These are phyloP conservation scores for Claviceps maximensis DNA, from an alignment of 2,329 filamentous ascomycete species.

Conservation along the genomic window DNA sequence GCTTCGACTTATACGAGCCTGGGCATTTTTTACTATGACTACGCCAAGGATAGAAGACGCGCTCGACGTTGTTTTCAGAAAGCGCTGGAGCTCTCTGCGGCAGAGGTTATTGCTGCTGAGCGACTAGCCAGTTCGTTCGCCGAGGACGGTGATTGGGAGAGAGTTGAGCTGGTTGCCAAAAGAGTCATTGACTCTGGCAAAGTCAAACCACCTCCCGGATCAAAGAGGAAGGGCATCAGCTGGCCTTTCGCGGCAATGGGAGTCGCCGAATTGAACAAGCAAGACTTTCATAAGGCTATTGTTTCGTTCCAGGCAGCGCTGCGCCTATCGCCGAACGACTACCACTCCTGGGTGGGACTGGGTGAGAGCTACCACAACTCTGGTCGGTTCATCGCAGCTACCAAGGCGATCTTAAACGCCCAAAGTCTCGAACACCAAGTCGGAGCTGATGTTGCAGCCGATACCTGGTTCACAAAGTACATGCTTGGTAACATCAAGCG, in stretches of 20 bases:
- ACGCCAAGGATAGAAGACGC: slow-evolving; percentile 72
- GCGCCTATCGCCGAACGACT: slow-evolving; percentile 70
- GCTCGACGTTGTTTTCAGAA: slow-evolving; percentile 93
- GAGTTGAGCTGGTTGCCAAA: slow-evolving; percentile 84
- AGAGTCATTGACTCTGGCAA: slow-evolving; percentile 91
- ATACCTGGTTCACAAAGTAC: slow-evolving; percentile 92
- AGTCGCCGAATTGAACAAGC: slow-evolving; percentile 87
- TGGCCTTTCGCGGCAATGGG: slow-evolving; percentile 94
- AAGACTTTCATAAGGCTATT: slow-evolving; percentile 78
- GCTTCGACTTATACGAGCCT: slow-evolving; percentile 86
- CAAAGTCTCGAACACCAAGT: slow-evolving; percentile 56
- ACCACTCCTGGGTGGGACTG: slow-evolving; percentile 90
- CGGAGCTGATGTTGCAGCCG: slow-evolving; percentile 37
- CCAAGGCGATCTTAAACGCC: slow-evolving; percentile 78
- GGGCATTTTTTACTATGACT: slow-evolving; percentile 83
- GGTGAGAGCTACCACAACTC: slow-evolving; percentile 97
- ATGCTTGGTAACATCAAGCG: slow-evolving; percentile 93
- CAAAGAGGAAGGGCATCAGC: slow-evolving; percentile 82
- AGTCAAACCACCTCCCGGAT: slow-evolving; percentile 78
- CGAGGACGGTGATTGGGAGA: slow-evolving; percentile 85
- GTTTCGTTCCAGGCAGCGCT: slow-evolving; percentile 85
- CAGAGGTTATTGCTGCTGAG: slow-evolving; percentile 78
- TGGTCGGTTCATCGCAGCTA: slow-evolving; percentile 85
- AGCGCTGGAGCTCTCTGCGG: slow-evolving; percentile 80
- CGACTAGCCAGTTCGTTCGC: slow-evolving; percentile 77